Evolutionary conservation across 2,329 filamentous ascomycete genomes (phyloP), one percentile per base, ranked within the genome.

Genomic region (Colletotrichum gloeosporioides): DNA sequence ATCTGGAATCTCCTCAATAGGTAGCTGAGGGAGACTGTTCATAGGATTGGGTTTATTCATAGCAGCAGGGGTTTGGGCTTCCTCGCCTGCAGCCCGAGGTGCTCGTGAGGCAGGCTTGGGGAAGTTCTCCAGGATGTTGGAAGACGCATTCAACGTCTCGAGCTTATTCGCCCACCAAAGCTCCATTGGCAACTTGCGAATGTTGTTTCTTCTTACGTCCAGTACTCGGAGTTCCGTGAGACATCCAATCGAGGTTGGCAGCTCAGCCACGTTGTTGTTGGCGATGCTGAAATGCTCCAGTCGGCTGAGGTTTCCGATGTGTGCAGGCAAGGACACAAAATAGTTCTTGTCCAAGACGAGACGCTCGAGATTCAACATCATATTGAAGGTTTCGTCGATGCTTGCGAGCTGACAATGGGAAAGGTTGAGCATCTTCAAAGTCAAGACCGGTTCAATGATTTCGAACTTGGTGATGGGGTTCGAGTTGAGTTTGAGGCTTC

Each of bases 381-480:
- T 96, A 79, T 94, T 93, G 82, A 98, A 99, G 16, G 96, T 91
- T 62, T 95, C 93, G 82, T 98, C 97, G 69, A 99, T 93, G 81
- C 96, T 95, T 4, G 96, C 95, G 59, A 99, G 88, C 84, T 99
- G 98, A 8, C 95, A 96, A 70, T 96, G 96, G 8, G 96, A 97
- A 71, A 99, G 89, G 81, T 98, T 99, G 68, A 99, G 89, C 22
- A 93, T 92, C 78, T 95, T 96, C 36, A 99, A 87, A 1, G 95
- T 96, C 18, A 95, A 94, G 18, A 98, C 92, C 4, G 94, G 90
- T 39, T 91, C 89, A 64, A 91, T 92, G 57, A 99, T 91, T 80
- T 98, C 95, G 79, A 99, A 99, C 77, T 96, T 95, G 18, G 97
- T 99, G 77, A 99, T 92, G 1, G 97, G 97, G 82, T 98, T 99